Evolutionary conservation across 106 monocot genomes (phyloP).

Genomic region (Hemerocallis citrina): DNA sequence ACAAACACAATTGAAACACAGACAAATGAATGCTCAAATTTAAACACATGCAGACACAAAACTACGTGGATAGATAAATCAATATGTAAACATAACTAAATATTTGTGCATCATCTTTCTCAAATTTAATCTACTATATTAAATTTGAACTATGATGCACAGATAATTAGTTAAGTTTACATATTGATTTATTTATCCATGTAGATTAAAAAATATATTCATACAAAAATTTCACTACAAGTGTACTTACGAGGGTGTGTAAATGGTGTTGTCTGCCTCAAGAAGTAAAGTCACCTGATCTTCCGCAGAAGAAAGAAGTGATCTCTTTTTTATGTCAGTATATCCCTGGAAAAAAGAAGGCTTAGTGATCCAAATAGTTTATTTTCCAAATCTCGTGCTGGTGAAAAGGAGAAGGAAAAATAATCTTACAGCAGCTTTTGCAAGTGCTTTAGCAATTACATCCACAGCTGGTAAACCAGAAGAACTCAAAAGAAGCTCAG

Average conservation of each 20-base stretch:
- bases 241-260: slow-evolving; percentile 63
- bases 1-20: too few relatives aligned
- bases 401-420: background rate
- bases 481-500: slow-evolving; percentile 66
- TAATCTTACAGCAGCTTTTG: slow-evolving; percentile 86
- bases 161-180: too few relatives aligned
- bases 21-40: background rate
- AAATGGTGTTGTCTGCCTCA: slow-evolving; percentile 49
- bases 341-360: slow-evolving; percentile 55
- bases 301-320: slow-evolving; percentile 79
- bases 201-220: too few relatives aligned
- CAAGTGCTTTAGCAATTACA: slow-evolving; percentile 95
- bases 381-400: background rate
- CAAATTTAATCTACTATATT: too few relatives aligned
- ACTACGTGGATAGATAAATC: background rate
- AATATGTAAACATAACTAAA: background rate
- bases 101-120: too few relatives aligned
- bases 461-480: slow-evolving; percentile 74
- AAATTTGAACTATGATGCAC: too few relatives aligned
- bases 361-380: background rate
- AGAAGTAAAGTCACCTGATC: slow-evolving; percentile 79
- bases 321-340: slow-evolving; percentile 84
- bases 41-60: background rate
- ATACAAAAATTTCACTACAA: background rate
- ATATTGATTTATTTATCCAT: too few relatives aligned